Evolutionary conservation across 2,329 filamentous ascomycete genomes (phyloP).

Genomic region (Myriangium duriaei): DNA sequence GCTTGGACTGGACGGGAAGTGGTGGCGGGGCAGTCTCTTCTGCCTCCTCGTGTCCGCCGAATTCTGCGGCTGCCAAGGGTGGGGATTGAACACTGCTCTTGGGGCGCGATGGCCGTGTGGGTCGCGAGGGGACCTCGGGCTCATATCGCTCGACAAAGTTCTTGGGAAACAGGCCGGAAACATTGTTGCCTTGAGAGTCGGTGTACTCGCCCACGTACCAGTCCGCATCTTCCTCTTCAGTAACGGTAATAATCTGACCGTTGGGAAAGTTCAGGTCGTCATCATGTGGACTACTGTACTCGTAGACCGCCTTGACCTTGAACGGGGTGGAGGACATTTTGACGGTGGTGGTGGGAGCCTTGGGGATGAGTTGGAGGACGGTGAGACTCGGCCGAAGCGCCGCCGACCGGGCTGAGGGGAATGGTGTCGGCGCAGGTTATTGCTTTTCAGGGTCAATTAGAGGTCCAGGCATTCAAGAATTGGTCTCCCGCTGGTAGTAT

Average conservation of each 20-base stretch:
- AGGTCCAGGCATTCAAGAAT: too few relatives aligned
- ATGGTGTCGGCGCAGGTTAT: neutral
- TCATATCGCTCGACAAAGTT: slow-evolving; percentile 98
- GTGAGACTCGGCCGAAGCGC: neutral
- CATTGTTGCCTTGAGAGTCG: slow-evolving; percentile 59
- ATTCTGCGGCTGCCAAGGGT: slow-evolving; percentile 16
- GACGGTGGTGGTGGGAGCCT: neutral
- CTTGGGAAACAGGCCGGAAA: slow-evolving; percentile 80
- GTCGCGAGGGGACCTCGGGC: slow-evolving; percentile 77
- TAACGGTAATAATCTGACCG: slow-evolving; percentile 89
- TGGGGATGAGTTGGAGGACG: neutral
- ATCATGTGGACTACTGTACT: slow-evolving; percentile 84
- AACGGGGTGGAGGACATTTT: slow-evolving; percentile 59
- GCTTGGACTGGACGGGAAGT: slow-evolving; percentile 16
- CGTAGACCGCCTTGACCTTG: slow-evolving; percentile 91
- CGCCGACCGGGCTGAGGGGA: neutral
- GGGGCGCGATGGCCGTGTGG: slow-evolving; percentile 54
- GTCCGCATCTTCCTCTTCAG: slow-evolving; percentile 80
- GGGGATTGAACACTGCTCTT: slow-evolving; percentile 45
- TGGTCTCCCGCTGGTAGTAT: too few relatives aligned
- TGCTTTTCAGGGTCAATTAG: too few relatives aligned
- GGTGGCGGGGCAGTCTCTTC: slow-evolving; percentile 24
- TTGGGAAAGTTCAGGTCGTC: slow-evolving; percentile 81
- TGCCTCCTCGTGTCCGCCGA: slow-evolving; percentile 11
- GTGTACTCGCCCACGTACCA: slow-evolving; percentile 88